These are phyloP conservation scores for barrel medic (Medicago truncatula) DNA, from an alignment of 306 rosid species.

Conservation along the genomic window DNA sequence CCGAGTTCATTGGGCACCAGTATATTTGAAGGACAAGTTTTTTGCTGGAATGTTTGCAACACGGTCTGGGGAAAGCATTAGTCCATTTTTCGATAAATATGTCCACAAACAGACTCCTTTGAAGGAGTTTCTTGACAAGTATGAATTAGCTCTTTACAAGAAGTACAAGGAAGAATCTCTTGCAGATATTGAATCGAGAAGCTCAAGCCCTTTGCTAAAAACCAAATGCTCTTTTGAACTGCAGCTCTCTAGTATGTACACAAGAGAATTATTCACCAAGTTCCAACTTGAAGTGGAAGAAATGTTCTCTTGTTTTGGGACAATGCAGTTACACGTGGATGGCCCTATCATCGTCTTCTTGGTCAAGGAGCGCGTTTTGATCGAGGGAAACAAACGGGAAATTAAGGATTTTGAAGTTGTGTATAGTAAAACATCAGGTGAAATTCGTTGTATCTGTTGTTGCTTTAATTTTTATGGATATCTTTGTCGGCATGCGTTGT, in stretches of 20 bases:
- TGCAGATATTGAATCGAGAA: slow-evolving; percentile 86
- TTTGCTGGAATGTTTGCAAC: slow-evolving; percentile 81
- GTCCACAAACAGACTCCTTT: slow-evolving; percentile 95
- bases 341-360: slow-evolving; percentile 79
- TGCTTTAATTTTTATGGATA: slow-evolving; percentile 88
- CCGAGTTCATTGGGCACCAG: slow-evolving; percentile 83
- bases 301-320: slow-evolving; percentile 90
- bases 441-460: slow-evolving; percentile 95
- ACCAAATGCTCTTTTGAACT: slow-evolving; percentile 90
- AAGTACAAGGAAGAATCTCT: slow-evolving; percentile 81
- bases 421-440: slow-evolving; percentile 80
- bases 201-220: slow-evolving; percentile 69
- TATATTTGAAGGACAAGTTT: slow-evolving; percentile 75
- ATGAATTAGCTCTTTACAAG: slow-evolving; percentile 87
- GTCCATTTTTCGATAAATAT: slow-evolving; percentile 80
- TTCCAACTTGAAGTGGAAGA: slow-evolving; percentile 93
- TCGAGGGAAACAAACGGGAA: slow-evolving; percentile 76
- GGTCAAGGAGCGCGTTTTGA: slow-evolving; percentile 85
- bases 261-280: slow-evolving; percentile 72
- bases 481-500: slow-evolving; percentile 83
- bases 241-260: slow-evolving; percentile 84
- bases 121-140: slow-evolving; percentile 95
- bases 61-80: slow-evolving; percentile 64
- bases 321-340: slow-evolving; percentile 82
- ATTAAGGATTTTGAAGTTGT: slow-evolving; percentile 87